Conservation (phyloP, 495 filamentous ascomycete genomes). For the Neurospora sublineolata region DNA sequence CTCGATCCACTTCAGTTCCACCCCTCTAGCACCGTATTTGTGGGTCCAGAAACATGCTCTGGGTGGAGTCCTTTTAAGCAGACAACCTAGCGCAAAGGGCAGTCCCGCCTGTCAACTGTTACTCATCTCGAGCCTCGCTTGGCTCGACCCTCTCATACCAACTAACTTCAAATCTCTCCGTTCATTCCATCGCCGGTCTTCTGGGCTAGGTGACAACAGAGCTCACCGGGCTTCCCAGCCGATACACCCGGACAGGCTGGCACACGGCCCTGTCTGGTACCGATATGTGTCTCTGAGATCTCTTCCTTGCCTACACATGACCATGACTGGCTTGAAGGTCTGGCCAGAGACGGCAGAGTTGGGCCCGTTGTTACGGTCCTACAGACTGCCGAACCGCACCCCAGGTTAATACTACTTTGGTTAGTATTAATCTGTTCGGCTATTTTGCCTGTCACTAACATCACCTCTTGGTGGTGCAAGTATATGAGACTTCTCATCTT, state of each 20-base stretch:
- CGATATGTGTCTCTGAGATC: background rate
- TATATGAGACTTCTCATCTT: background rate
- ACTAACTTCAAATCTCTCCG: background rate
- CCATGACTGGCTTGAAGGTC: background rate
- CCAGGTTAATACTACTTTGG: background rate
- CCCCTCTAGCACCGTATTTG: background rate
- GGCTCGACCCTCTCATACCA: background rate
- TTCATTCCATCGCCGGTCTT: background rate
- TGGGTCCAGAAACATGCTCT: background rate
- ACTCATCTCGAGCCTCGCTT: background rate
- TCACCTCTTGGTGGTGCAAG: background rate
- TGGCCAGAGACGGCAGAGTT: background rate
- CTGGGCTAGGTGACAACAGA: background rate
- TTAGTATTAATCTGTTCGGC: background rate
- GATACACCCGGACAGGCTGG: background rate
- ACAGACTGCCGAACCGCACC: background rate
- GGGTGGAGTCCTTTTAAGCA: background rate
- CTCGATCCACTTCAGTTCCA: background rate
- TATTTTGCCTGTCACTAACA: background rate
- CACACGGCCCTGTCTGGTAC: background rate
- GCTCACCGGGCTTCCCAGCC: background rate
- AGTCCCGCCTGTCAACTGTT: background rate
- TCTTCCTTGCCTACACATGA: background rate
- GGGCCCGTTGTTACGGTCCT: background rate
- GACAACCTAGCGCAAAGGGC: background rate